phyloP scores from a whole-genome alignment of 768 basidiomycete species.

The Termitomyces sp. region DNA sequence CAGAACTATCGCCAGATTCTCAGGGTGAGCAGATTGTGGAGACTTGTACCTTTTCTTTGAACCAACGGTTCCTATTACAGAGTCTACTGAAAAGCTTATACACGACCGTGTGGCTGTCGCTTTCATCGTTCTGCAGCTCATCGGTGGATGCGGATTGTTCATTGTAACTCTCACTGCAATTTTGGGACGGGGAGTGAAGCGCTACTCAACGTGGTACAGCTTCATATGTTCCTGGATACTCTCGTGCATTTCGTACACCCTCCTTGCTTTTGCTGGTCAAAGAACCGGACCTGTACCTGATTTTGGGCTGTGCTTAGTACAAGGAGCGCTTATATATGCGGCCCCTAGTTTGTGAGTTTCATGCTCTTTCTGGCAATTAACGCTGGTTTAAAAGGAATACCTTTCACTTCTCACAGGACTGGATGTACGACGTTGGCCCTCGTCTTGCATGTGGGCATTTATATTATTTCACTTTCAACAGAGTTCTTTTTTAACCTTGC shows the following conservation, averaged over 20 bases:
- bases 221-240: constrained; percentile 26
- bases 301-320: constrained; percentile 21
- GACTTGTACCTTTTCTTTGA: not conserved
- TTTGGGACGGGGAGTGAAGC: constrained; percentile 20
- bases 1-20: not conserved
- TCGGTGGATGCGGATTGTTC: constrained; percentile 19
- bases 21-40: not conserved
- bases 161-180: constrained; percentile 23
- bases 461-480: not conserved
- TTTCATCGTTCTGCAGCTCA: constrained; percentile 24
- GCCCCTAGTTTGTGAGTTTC: constrained; percentile 25
- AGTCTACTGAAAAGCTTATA: not conserved
- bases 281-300: constrained; percentile 19
- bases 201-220: constrained; percentile 29
- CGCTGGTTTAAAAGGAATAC: not conserved
- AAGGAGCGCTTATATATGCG: constrained; percentile 26
- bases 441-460: constrained; percentile 20
- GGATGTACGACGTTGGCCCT: constrained; percentile 24
- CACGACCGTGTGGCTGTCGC: constrained; percentile 17
- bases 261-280: constrained; percentile 26
- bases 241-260: constrained; percentile 24
- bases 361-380: not conserved
- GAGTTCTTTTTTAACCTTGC: not conserved
- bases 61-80: not conserved
- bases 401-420: constrained; percentile 15